Percentiles rank a stretch among this genome's conserved stretches.
These are phyloP conservation scores for Aspergillus melleus DNA, from an alignment of 2,329 filamentous ascomycete genomes.

Conservation along the genomic window DNA sequence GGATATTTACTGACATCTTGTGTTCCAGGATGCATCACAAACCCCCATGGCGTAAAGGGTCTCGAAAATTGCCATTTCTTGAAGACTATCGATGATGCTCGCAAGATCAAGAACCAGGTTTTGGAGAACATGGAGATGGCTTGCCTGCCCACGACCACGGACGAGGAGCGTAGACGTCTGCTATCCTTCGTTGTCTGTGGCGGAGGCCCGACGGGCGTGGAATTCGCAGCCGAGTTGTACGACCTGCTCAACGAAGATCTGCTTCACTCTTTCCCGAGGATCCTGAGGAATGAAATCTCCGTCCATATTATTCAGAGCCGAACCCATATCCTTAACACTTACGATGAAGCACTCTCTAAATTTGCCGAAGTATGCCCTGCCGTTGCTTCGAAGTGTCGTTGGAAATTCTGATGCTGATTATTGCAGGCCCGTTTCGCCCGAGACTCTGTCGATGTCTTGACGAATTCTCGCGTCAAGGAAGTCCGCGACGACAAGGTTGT, in stretches of 20 bases:
- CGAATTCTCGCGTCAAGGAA: conserved; percentile 90
- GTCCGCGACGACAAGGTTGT: conserved; percentile 80
- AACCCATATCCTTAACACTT: conserved; percentile 94
- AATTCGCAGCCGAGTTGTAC: conserved; percentile 94
- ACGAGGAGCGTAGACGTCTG: conserved; percentile 81
- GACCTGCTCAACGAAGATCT: conserved; percentile 96
- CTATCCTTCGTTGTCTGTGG: conserved; percentile 96
- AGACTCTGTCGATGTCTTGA: conserved; percentile 87
- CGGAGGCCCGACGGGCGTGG: conserved; percentile 92
- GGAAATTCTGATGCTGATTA: conserved; percentile 6
- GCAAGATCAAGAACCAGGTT: conserved; percentile 82
- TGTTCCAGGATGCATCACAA: conserved; percentile 71
- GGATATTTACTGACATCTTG: not conserved
- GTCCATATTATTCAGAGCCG: conserved; percentile 96
- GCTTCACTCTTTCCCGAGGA: conserved; percentile 75
- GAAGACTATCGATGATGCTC: conserved; percentile 91
- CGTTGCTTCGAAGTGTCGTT: not conserved
- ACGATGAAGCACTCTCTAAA: conserved; percentile 88
- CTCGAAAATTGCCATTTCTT: conserved; percentile 92
- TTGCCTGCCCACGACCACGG: conserved; percentile 86
- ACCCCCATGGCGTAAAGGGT: conserved; percentile 93
- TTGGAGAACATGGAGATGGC: conserved; percentile 87
- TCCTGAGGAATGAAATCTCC: conserved; percentile 95
- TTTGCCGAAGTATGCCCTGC: conserved; percentile 70
- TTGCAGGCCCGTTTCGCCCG: conserved; percentile 73